These are phyloP conservation scores for Baorangia bicolor DNA, from an alignment of 768 basidiomycete genomes.

Conservation along the genomic window DNA sequence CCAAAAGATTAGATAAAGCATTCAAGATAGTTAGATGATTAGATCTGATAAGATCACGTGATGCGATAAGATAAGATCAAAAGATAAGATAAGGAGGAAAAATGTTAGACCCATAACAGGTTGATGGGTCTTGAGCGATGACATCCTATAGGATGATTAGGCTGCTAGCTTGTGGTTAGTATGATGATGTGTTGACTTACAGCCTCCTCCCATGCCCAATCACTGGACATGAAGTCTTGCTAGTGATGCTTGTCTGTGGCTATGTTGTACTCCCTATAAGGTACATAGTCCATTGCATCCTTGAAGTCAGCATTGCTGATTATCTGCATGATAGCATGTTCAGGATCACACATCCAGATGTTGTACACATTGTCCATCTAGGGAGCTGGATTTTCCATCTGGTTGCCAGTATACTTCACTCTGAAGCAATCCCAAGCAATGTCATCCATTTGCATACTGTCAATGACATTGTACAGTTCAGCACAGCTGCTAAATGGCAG, in stretches of 20 bases:
- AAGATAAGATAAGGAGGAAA: no score
- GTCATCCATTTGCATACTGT: not conserved
- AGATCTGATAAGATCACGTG: no score
- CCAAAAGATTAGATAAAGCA: no score
- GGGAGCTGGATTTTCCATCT: not conserved
- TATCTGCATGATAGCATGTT: not conserved
- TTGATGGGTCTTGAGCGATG: not conserved
- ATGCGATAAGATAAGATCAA: no score
- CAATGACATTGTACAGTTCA: not conserved
- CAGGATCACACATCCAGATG: not conserved
- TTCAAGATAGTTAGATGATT: no score
- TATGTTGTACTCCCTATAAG: not conserved
- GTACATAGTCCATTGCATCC: not conserved
- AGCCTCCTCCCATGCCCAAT: constrained; percentile 2
- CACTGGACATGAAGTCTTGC: not conserved
- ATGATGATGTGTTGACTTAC: not conserved
- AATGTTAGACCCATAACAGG: no score
- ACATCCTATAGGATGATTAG: not conserved
- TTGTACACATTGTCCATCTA: not conserved
- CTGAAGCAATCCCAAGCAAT: not conserved
- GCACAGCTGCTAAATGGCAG: not conserved
- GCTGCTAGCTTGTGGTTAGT: no score
- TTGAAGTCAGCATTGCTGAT: not conserved
- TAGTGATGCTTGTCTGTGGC: not conserved
- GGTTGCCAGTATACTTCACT: not conserved